Conservation (phyloP, 768 basidiomycete genomes). For the Suillus subaureus region DNA sequence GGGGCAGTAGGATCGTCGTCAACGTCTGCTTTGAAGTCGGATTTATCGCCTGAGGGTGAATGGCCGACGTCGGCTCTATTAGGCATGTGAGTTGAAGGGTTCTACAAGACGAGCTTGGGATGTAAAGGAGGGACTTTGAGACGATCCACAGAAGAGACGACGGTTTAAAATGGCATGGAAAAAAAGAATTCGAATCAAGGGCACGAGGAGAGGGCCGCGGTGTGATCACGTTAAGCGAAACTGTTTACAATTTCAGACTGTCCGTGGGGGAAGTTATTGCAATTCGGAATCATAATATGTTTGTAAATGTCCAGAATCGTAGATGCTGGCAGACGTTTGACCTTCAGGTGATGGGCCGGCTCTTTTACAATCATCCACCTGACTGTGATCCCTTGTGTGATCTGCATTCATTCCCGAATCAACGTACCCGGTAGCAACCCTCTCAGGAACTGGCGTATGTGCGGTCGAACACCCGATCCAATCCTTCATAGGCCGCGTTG, state of each 20-base stretch:
- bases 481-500: conserved; percentile 21
- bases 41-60: conserved; percentile 38
- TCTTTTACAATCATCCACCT: background rate
- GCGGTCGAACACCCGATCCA: conserved; percentile 1
- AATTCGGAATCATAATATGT: conserved; percentile 17
- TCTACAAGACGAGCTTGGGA: conserved; percentile 8
- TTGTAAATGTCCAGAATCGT: background rate
- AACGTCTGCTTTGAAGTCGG: conserved; percentile 39
- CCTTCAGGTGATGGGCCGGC: conserved; percentile 7
- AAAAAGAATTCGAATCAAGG: conserved; percentile 66
- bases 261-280: conserved; percentile 21
- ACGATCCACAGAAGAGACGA: conserved; percentile 21
- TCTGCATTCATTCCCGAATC: conserved; percentile 38
- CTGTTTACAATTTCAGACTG: conserved; percentile 39
- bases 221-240: conserved; percentile 41
- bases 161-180: conserved; percentile 63
- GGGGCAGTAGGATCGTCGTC: conserved; percentile 41
- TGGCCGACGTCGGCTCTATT: conserved; percentile 31
- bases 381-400: conserved; percentile 20
- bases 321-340: conserved; percentile 7
- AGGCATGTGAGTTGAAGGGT: conserved; percentile 33
- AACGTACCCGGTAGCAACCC: conserved; percentile 10
- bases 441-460: conserved; percentile 27
- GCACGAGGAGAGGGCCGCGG: conserved; percentile 62
- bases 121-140: conserved; percentile 22